A percentile compares a stretch with the other conserved stretches of the same genome.
These are phyloP conservation scores for Fusarium solani-melongenae DNA, from an alignment of 2,329 filamentous ascomycete species.

Conservation along the genomic window DNA sequence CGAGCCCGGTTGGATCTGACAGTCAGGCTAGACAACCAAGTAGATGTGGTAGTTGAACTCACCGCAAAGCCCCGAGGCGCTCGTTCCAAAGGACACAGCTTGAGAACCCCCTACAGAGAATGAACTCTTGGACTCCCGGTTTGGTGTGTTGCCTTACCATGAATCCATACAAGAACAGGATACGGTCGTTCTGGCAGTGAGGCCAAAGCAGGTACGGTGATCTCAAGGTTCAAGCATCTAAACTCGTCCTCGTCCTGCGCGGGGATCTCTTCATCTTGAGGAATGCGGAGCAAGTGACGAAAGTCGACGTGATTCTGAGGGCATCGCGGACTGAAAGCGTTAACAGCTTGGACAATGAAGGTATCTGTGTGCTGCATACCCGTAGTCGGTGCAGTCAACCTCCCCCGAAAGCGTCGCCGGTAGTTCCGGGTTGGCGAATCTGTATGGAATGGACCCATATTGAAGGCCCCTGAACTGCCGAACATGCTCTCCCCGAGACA, in stretches of 20 bases:
- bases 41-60: slow-evolving; percentile 50
- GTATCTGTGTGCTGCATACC: background rate
- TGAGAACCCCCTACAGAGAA: slow-evolving; percentile 51
- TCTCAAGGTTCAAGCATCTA: background rate
- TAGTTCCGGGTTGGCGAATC: background rate
- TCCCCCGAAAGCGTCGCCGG: background rate
- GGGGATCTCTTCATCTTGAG: background rate
- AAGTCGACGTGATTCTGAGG: background rate
- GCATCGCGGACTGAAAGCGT: background rate
- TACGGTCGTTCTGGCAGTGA: background rate
- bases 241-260: background rate
- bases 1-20: background rate
- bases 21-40: slow-evolving; percentile 7
- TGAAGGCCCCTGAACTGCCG: background rate
- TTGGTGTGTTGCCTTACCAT: background rate
- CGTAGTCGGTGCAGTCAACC: background rate
- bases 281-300: background rate
- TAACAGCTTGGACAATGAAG: background rate
- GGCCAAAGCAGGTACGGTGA: background rate
- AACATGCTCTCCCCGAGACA: background rate
- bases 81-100: slow-evolving; percentile 55
- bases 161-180: background rate
- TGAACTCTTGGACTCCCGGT: background rate
- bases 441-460: background rate
- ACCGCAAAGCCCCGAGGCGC: slow-evolving; percentile 56